phyloP scores from a whole-genome alignment of 441 rosid species.

The Euphorbia celastroides region DNA sequence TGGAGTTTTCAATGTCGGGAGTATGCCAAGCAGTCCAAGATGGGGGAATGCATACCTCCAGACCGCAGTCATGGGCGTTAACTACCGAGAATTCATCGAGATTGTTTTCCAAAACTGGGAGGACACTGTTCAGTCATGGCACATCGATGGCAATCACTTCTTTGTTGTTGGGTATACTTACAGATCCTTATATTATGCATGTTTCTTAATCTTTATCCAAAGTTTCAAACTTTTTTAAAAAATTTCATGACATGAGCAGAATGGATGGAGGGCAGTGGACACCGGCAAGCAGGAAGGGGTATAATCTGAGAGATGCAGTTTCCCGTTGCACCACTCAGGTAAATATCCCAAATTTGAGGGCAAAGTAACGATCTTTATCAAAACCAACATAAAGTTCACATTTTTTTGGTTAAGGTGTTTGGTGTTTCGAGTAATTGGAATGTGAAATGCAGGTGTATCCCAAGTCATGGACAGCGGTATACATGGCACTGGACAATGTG shows the following conservation, averaged over 20 bases:
- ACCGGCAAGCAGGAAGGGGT: conserved; percentile 53
- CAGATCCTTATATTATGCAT: not conserved
- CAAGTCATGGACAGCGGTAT: conserved; percentile 83
- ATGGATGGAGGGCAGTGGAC: conserved; percentile 97
- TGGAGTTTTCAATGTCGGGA: conserved; percentile 67
- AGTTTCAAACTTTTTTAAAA: too few relatives aligned
- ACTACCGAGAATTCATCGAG: conserved; percentile 68
- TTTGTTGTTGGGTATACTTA: conserved; percentile 82
- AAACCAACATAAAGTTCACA: too few relatives aligned
- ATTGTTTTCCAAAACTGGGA: conserved; percentile 73
- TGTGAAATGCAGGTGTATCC: too few relatives aligned
- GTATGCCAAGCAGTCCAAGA: conserved; percentile 54
- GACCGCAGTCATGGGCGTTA: conserved; percentile 68
- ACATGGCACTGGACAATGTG: conserved; percentile 77
- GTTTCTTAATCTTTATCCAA: too few relatives aligned
- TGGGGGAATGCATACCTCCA: conserved; percentile 73
- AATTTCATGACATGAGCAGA: too few relatives aligned
- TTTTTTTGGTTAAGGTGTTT: too few relatives aligned
- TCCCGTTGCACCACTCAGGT: conserved; percentile 75
- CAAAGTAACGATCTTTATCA: too few relatives aligned
- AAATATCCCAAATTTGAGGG: too few relatives aligned
- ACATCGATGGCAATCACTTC: conserved; percentile 80
- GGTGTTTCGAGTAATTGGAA: too few relatives aligned
- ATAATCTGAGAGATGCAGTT: conserved; percentile 85
- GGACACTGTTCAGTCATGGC: conserved; percentile 72